A percentile compares a stretch with the other conserved stretches of the same genome.
Evolutionary conservation across 1,139 yeast genomes (phyloP).

Genomic region (Saccharomyces pastorianus): DNA sequence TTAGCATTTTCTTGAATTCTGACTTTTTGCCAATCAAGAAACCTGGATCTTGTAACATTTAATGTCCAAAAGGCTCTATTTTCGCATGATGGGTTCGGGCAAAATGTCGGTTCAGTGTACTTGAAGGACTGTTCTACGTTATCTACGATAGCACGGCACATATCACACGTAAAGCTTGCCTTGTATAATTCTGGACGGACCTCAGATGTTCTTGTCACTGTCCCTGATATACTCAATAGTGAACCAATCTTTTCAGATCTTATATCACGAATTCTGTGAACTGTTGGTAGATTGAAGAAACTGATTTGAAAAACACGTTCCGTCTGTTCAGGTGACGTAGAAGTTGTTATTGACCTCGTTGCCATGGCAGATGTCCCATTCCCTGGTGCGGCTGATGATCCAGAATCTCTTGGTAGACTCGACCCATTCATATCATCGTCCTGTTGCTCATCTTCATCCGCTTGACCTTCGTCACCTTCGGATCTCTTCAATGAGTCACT

Average conservation of each 20-base stretch:
- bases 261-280: slow-evolving; percentile 81
- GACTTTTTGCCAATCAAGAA: slow-evolving; percentile 95
- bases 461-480: slow-evolving; percentile 30
- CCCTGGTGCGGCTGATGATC: slow-evolving; percentile 9
- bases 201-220: slow-evolving; percentile 94
- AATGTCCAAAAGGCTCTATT: slow-evolving; percentile 84
- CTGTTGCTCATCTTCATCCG: slow-evolving; percentile 13
- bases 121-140: slow-evolving; percentile 90
- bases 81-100: slow-evolving; percentile 80
- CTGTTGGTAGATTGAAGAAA: slow-evolving; percentile 76
- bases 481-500: slow-evolving; percentile 37
- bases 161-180: slow-evolving; percentile 85
- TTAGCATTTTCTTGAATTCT: slow-evolving; percentile 91
- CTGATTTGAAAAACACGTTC: slow-evolving; percentile 85
- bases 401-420: slow-evolving; percentile 6
- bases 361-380: slow-evolving; percentile 23
- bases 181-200: slow-evolving; percentile 89
- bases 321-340: slow-evolving; percentile 31
- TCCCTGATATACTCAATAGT: slow-evolving; percentile 80
- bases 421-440: slow-evolving; percentile 1
- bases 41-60: slow-evolving; percentile 74
- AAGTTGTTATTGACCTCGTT: slow-evolving; percentile 20
- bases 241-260: slow-evolving; percentile 86
- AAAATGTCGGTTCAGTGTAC: slow-evolving; percentile 90
- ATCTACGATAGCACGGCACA: slow-evolving; percentile 77